These are phyloP conservation scores for Colletotrichum navitas DNA, from an alignment of 2,329 filamentous ascomycete genomes.

Conservation along the genomic window DNA sequence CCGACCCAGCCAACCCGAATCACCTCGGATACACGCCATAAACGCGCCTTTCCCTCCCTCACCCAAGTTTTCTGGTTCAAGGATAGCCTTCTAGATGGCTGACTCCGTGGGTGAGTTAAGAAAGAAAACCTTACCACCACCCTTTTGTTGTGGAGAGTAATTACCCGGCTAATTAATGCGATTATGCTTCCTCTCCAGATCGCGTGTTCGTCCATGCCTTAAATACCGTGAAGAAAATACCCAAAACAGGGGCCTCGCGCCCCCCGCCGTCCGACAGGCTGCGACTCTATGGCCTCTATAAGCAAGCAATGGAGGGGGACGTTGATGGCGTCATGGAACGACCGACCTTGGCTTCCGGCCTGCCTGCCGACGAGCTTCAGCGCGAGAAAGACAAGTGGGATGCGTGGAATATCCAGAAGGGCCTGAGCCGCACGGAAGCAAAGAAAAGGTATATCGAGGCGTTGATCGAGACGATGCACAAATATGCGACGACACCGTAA, in stretches of 20 bases:
- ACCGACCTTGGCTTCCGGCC: constrained; percentile 67
- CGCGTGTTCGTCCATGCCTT: constrained; percentile 99
- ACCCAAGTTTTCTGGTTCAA: constrained; percentile 13
- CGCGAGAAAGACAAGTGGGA: constrained; percentile 83
- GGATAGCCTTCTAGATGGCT: constrained; percentile 49
- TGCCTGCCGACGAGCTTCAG: constrained; percentile 66
- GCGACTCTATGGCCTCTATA: constrained; percentile 97
- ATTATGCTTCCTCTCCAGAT: constrained; percentile 67
- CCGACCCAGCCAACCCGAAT: constrained; percentile 28
- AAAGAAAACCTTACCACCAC: constrained; percentile 34
- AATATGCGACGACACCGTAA: constrained; percentile 88
- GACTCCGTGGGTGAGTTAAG: constrained; percentile 55
- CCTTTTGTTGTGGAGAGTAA: constrained; percentile 44
- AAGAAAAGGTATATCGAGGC: constrained; percentile 95
- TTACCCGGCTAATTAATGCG: constrained; percentile 41
- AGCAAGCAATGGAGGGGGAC: constrained; percentile 99
- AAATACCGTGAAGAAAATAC: constrained; percentile 98
- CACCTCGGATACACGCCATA: constrained; percentile 32
- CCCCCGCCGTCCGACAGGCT: constrained; percentile 88
- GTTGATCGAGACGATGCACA: constrained; percentile 96
- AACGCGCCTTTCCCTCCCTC: constrained; percentile 18
- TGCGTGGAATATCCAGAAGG: constrained; percentile 91
- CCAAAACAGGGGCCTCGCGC: constrained; percentile 89
- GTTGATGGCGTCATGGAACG: constrained; percentile 94
- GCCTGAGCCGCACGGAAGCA: constrained; percentile 87